Evolutionary conservation across 1,284 basidiomycete genomes (phyloP).

Genomic region (Mycena sp.): DNA sequence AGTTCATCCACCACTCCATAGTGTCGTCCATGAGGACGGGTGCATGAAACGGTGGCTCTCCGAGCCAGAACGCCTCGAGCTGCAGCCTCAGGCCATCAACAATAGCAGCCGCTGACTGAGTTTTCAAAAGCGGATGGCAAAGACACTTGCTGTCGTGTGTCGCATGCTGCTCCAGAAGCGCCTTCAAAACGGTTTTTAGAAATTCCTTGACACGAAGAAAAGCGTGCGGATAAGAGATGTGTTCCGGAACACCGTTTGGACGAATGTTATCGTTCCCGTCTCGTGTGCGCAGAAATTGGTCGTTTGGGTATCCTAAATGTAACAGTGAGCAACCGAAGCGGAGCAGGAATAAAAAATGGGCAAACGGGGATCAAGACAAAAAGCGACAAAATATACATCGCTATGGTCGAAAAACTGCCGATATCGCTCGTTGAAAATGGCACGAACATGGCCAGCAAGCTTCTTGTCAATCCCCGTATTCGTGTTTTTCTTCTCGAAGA

Average conservation of each 20-base stretch:
- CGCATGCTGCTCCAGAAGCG: slow-evolving; percentile 4
- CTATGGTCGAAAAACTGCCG: slow-evolving; percentile 8
- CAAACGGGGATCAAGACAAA: slow-evolving; percentile 16
- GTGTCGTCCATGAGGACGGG: slow-evolving; percentile 1
- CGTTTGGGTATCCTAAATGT: slow-evolving; percentile 6
- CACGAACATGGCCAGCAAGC: slow-evolving; percentile 10
- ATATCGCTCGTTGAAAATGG: slow-evolving; percentile 11
- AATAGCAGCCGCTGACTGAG: background rate
- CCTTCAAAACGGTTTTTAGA: background rate
- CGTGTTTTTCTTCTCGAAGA: background rate
- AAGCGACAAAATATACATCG: slow-evolving; percentile 11
- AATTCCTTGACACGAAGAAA: slow-evolving; percentile 16
- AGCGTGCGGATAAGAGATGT: slow-evolving; percentile 12
- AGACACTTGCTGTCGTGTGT: background rate
- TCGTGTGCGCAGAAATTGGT: slow-evolving; percentile 1
- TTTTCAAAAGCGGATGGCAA: slow-evolving; percentile 18
- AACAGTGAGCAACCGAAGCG: background rate
- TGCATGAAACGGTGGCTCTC: slow-evolving; percentile 9
- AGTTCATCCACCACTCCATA: slow-evolving; percentile 16
- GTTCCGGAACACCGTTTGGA: background rate
- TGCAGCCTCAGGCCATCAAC: background rate
- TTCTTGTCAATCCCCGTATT: background rate
- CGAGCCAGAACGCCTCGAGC: slow-evolving; percentile 13
- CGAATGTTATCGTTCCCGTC: no score
- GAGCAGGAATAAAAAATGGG: background rate